phyloP scores from a whole-genome alignment of 1,284 basidiomycete genomes.

The Moesziomyces aphidis region DNA sequence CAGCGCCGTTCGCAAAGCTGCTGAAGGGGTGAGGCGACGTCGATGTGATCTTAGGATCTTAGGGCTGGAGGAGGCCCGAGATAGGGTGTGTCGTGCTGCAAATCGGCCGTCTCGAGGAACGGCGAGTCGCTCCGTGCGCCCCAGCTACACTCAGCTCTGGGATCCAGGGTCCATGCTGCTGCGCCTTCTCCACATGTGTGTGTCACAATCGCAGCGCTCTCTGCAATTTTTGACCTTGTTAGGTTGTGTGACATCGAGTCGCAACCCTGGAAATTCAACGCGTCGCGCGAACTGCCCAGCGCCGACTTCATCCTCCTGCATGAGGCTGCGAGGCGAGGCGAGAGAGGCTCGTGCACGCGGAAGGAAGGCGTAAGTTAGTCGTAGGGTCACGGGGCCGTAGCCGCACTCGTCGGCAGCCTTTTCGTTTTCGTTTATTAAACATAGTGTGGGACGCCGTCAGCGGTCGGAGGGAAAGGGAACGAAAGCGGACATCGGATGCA shows the following conservation, averaged over 20 bases:
- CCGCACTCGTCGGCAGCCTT: no score
- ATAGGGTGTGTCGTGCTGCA: no score
- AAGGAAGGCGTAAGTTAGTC: not conserved
- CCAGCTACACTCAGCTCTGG: not conserved
- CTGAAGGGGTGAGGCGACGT: not conserved
- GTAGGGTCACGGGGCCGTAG: no score
- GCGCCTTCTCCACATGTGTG: conserved; percentile 12
- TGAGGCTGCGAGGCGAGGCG: no score
- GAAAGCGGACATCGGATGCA: no score
- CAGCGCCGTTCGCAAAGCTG: not conserved
- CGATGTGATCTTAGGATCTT: not conserved
- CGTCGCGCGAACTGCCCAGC: conserved; percentile 14
- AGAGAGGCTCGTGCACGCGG: conserved; percentile 13
- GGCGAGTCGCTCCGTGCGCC: not conserved
- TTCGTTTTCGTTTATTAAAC: no score
- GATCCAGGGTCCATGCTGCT: conserved; percentile 32
- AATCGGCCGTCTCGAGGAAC: not conserved
- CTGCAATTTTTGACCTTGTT: not conserved
- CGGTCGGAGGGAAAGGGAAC: no score
- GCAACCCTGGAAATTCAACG: conserved; percentile 6
- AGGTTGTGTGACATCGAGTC: not conserved
- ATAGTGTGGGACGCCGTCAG: no score
- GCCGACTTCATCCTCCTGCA: no score
- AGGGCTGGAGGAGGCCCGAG: not conserved
- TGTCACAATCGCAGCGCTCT: conserved; percentile 1